Base-by-base conservation (phyloP, 2,329 filamentous ascomycete species). In the Penicillium sp. region DNA sequence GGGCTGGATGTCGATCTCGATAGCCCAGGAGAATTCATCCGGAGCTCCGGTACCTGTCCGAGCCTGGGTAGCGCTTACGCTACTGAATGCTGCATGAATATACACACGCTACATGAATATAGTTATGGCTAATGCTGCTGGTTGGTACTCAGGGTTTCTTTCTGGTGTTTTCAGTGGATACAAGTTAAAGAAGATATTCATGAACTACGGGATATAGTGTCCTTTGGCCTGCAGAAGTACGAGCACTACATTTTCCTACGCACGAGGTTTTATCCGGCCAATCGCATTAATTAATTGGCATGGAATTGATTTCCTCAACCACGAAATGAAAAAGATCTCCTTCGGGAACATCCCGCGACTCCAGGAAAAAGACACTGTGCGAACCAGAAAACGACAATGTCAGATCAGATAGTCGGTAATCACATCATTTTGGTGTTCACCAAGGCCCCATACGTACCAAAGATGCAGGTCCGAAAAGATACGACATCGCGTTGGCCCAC, bases 1-100 rank as follows among this genome's bases (percentile, higher is more conserved):
- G 55, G 42, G 40, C 38, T 44, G 18, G 43, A 27, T 48, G 58
- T 58, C 50, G 56, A 59, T 57, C 59, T 36, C 43, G 56, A 61
- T 59, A 54, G 42, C 34, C 31, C 32, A 40, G 10, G 29, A 48
- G 22, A 49, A 44, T 10, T n/a, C 3, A 42, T n/a, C 34, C n/a
- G 24, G 9, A 5, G 16, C 47, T 5, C 42, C 38, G 38, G 38
- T 40, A 40, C 14, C 32, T 34, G 31, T 18, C 40, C 32, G 34
- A 50, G 34, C 11, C 21, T 16, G 21, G 24, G 16, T 52, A 47
- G 11, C 8, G 13, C 8, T 21, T 21, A 18, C 29, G 24, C 32
- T 8, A 40, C 39, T 34, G 29, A 32, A 50, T 14, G 22, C 18
- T 32, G 39, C 47, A 49, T 49, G 18, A 49, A 40, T 9, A 8